Evolutionary conservation across 1,139 yeast species (phyloP).

Genomic region (Candida sp.): DNA sequence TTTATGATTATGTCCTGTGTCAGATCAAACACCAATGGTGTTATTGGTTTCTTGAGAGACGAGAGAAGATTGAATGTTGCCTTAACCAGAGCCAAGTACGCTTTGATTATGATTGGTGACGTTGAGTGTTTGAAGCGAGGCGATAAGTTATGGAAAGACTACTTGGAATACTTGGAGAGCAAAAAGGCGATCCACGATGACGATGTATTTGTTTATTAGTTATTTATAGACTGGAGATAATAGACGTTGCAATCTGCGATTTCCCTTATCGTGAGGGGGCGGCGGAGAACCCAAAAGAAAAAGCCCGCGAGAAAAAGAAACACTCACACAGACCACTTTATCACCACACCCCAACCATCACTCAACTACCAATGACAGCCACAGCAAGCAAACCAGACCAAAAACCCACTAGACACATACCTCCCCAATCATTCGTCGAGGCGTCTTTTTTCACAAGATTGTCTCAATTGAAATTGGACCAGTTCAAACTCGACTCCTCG

Average conservation of each 20-base stretch:
- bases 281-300: background rate
- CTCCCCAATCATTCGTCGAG: slow-evolving; percentile 77
- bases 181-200: slow-evolving; percentile 17
- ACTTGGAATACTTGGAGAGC: slow-evolving; percentile 40
- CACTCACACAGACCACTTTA: background rate
- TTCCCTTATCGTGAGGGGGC: background rate
- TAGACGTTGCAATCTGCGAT: background rate
- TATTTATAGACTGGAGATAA: no score
- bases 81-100: slow-evolving; percentile 63
- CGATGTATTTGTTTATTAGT: slow-evolving; percentile 13
- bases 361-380: background rate
- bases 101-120: slow-evolving; percentile 62
- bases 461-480: slow-evolving; percentile 67
- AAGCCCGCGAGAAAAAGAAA: background rate
- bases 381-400: background rate
- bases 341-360: background rate
- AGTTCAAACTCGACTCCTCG: slow-evolving; percentile 62
- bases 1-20: slow-evolving; percentile 66
- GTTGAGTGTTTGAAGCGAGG: slow-evolving; percentile 53
- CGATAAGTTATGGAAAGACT: slow-evolving; percentile 57
- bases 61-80: slow-evolving; percentile 66
- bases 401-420: slow-evolving; percentile 44
- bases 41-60: slow-evolving; percentile 63
- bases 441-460: slow-evolving; percentile 84
- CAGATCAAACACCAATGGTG: slow-evolving; percentile 52